Evolutionary conservation across 2,329 filamentous ascomycete species (phyloP).

Genomic region (Xylariales sp.): DNA sequence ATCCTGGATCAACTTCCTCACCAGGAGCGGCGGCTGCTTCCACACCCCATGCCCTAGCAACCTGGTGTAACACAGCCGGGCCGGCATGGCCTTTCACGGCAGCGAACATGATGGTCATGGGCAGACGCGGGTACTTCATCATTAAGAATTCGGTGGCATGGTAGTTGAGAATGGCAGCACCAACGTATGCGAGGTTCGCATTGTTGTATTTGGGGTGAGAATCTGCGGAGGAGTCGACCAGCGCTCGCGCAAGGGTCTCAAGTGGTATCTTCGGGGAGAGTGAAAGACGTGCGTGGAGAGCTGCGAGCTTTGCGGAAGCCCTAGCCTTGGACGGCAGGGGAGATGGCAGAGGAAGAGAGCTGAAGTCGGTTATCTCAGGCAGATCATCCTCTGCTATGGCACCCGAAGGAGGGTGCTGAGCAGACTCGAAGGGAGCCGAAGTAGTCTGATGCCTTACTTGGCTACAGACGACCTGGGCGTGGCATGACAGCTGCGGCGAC

Average conservation of each 20-base stretch:
- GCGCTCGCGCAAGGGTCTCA: constrained; percentile 77
- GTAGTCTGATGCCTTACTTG: too few relatives aligned
- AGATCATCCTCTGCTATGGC: not conserved
- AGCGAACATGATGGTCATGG: constrained; percentile 81
- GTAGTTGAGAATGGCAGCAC: constrained; percentile 79
- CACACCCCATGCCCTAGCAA: constrained; percentile 86
- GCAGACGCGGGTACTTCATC: constrained; percentile 85
- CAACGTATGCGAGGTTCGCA: constrained; percentile 73
- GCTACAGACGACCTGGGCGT: too few relatives aligned
- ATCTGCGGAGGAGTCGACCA: constrained; percentile 85
- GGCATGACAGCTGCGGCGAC: constrained; percentile 6
- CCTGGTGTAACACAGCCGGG: constrained; percentile 63
- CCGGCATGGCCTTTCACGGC: constrained; percentile 83
- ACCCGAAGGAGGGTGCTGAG: too few relatives aligned
- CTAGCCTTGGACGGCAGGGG: constrained; percentile 64
- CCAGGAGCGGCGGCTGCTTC: constrained; percentile 84
- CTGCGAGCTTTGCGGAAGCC: constrained; percentile 82
- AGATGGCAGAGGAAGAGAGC: constrained; percentile 54
- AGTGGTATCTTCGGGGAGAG: constrained; percentile 79
- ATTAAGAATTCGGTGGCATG: constrained; percentile 86
- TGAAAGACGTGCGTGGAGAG: constrained; percentile 83
- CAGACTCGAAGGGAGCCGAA: too few relatives aligned
- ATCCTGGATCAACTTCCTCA: constrained; percentile 84
- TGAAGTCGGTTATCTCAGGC: constrained; percentile 14
- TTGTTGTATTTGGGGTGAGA: constrained; percentile 82